Evolutionary conservation across 2,329 filamentous ascomycete genomes (phyloP), one percentile per base, ranked within the genome.

Genomic region (Coniosporium tulheliwenetii): DNA sequence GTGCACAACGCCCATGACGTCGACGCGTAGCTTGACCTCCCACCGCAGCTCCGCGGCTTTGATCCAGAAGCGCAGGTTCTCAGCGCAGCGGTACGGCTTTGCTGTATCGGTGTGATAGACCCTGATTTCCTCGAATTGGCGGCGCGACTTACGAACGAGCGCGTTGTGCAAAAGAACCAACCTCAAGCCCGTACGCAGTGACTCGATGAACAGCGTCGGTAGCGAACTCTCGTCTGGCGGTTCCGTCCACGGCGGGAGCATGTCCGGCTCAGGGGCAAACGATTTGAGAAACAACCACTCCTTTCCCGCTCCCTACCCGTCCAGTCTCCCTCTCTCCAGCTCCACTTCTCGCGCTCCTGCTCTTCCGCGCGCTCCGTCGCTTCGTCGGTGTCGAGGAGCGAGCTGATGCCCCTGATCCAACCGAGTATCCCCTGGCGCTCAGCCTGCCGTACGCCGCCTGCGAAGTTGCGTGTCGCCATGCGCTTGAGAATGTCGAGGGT

Each of bases 41-140:
- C 89, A 98, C 41, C 91, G 77, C 43, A 96, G 69, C 63, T 98
- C 87, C 7, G 87, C 86, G 1, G 89, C 91, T 65, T 98, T 98
- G 61, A 83, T 75, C 89, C 91, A 98, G 67, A 82, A 98, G 34
- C 86, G 77, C 45, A 98, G 70, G 58, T 98, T 98, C 51, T 98
- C 91, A 2, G 87, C 85, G 46, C 80, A 80, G 38, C 91, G 81
- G 59, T 98, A 98, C 0, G 91, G 91, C 62, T 96, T 96, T 44
- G 77, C 79, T 8, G 91, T 89, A 59, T 98, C 86, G n/a, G 78
- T 79, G 58, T 96, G 91, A 59, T 81, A 95, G 8, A 74, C 73
- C 43, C 85, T 85, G 55, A 98, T 95, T 46, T 84, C 76, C 40
- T 87, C 86, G 56, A 96, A 96, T 7, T 82, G 83, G 29, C 85